These are phyloP conservation scores for Rosa rugosa DNA, from an alignment of 306 rosid genomes.

Conservation along the genomic window DNA sequence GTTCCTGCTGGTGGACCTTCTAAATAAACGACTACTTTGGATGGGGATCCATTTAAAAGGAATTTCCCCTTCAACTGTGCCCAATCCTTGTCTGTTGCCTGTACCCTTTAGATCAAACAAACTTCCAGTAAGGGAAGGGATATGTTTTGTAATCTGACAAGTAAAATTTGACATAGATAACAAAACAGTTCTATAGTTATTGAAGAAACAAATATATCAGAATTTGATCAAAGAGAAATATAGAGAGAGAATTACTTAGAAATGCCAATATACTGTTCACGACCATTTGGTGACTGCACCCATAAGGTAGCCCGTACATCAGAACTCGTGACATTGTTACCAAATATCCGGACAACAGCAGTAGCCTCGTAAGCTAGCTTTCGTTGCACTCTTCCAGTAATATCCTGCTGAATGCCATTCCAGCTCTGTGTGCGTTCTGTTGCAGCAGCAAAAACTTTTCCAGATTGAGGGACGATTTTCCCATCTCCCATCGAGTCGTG, in stretches of 20 bases:
- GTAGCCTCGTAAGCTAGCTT: constrained; percentile 78
- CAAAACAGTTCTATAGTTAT: background rate
- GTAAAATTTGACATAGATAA: background rate
- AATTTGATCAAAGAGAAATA: background rate
- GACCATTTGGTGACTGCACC: constrained; percentile 68
- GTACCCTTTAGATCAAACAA: constrained; percentile 54
- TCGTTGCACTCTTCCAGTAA: constrained; percentile 79
- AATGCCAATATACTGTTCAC: constrained; percentile 86
- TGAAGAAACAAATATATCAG: background rate
- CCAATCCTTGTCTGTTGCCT: constrained; percentile 96
- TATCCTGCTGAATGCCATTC: constrained; percentile 95
- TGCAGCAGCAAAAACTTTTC: constrained; percentile 76
- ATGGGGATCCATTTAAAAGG: constrained; percentile 78
- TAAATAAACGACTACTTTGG: constrained; percentile 70
- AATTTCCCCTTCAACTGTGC: constrained; percentile 79
- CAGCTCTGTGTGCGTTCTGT: constrained; percentile 81
- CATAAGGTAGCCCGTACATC: constrained; percentile 76
- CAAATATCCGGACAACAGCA: constrained; percentile 71
- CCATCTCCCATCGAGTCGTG: constrained; percentile 76
- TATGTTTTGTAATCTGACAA: background rate
- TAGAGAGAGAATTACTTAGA: constrained; percentile 57
- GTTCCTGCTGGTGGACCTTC: constrained; percentile 93
- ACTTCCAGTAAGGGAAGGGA: constrained; percentile 24
- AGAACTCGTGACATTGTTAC: constrained; percentile 68
- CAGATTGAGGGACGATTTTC: constrained; percentile 65